Conservation (phyloP, 2,329 filamentous ascomycete genomes). For the Monilinia polystroma region DNA sequence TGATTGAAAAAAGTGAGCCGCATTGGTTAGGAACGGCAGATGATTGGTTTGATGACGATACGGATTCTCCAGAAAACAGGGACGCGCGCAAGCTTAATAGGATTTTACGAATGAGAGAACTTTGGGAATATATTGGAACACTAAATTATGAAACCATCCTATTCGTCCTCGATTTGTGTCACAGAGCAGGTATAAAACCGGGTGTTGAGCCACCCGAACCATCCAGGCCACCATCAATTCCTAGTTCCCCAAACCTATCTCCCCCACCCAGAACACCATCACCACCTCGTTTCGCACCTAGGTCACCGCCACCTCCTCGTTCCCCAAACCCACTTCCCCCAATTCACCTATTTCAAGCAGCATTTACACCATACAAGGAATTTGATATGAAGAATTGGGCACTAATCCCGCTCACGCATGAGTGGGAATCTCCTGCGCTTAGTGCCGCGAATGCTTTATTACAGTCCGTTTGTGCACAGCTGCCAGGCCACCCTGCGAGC, state of each 20-base stretch:
- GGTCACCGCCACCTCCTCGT: not conserved
- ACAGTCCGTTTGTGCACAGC: not conserved
- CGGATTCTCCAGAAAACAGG: not conserved
- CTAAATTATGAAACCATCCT: not conserved
- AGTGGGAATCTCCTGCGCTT: not conserved
- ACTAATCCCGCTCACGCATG: not conserved
- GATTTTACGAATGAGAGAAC: not conserved
- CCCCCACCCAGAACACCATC: too few species aligned
- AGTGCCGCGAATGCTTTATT: not conserved
- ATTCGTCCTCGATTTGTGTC: not conserved
- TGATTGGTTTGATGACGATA: slow-evolving; percentile 7
- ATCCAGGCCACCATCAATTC: not conserved
- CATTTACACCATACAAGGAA: not conserved
- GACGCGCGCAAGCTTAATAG: not conserved
- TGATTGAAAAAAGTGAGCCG: not conserved
- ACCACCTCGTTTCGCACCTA: too few species aligned
- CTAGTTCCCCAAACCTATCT: not conserved
- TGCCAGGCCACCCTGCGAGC: not conserved
- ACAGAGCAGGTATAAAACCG: not conserved
- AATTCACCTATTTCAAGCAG: not conserved
- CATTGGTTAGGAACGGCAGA: not conserved
- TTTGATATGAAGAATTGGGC: slow-evolving; percentile 4
- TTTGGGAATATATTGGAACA: slow-evolving; percentile 5
- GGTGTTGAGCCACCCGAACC: not conserved
- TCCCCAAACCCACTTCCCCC: not conserved